Evolutionary conservation across 495 filamentous ascomycete species (phyloP), one percentile per base, ranked within the genome.

Genomic region (Penicillium ucsense): DNA sequence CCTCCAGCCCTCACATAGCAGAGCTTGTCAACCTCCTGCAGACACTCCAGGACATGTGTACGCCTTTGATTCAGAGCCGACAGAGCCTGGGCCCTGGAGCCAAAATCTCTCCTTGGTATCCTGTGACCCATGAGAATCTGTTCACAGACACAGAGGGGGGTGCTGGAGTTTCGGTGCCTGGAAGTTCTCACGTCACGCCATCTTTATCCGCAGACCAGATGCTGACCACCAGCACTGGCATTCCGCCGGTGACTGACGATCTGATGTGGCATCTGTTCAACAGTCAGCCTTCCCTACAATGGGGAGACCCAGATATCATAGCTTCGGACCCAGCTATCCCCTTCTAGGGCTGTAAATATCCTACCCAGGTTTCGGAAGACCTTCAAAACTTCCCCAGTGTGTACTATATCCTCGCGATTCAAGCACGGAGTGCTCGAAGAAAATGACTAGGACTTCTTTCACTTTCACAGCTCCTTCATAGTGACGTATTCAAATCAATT

Each of bases 241-340:
- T 34, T 9, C 50, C 45, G 12, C 39, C 46, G 29, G 38, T 52
- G 20, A 48, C 50, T n/a, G 57, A 63, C 36, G 46, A 50, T 12
- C 32, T 63, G 9, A 63, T 61, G 62, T 63, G 60, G 57, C 55
- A 65, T 36, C 41, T 63, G 5, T 63, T 61, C 29, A 61, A 61
- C 41, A 63, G 60, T 38, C 51, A 65, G 40, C 12, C 62, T 29
- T 57, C 62, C 8, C 32, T 52, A 6, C 56, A 59, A 7, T 62
- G 59, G 57, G 48, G 56, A 30, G 54, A 57, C 42, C 48, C 52
- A 3, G 35, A 47, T 35, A 20, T 32, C 27, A 47, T 45, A 31
- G 41, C 40, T 34, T 30, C 38, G 3, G 47, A 38, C 5, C 28
- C 39, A 9, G 4, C 29, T 5, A n/a, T 41, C 4, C 29, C 29